Percentiles rank a stretch among this genome's conserved stretches.
phyloP scores from a whole-genome alignment of 139 green algal genomes.

The Chlorella sp. region DNA sequence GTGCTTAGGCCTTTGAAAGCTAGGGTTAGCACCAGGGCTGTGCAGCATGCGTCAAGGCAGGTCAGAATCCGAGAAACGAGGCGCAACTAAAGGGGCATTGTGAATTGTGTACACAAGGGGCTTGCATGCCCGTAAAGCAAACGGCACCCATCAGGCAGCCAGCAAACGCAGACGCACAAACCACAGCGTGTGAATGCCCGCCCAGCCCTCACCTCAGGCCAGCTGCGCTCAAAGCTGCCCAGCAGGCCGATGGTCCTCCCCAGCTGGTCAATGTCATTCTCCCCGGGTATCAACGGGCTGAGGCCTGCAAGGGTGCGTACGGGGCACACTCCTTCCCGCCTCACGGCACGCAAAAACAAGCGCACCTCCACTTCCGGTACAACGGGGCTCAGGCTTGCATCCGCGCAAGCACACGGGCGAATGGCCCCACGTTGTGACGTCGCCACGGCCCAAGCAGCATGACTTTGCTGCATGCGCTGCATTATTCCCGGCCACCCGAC shows the following conservation, averaged over 20 bases:
- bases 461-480: not conserved
- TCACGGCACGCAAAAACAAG: not conserved
- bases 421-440: no score
- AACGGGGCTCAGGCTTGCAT: not conserved
- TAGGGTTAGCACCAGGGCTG: not conserved
- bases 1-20: not conserved
- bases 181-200: no score
- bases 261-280: constrained; percentile 44
- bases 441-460: no score
- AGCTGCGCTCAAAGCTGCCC: constrained; percentile 25
- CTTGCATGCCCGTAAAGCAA: not conserved
- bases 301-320: constrained; percentile 12
- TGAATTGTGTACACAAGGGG: not conserved
- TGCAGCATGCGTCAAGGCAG: not conserved
- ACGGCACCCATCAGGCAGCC: not conserved
- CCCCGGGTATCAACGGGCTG: constrained; percentile 28
- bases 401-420: no score
- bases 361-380: not conserved
- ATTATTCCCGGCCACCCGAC: not conserved
- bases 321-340: no score
- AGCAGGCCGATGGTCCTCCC: constrained; percentile 20
- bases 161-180: not conserved
- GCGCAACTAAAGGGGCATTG: not conserved
- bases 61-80: not conserved
- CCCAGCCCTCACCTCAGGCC: constrained; percentile 29